These are phyloP conservation scores for Boechera retrofracta DNA, from an alignment of 345 rosid species.

Conservation along the genomic window DNA sequence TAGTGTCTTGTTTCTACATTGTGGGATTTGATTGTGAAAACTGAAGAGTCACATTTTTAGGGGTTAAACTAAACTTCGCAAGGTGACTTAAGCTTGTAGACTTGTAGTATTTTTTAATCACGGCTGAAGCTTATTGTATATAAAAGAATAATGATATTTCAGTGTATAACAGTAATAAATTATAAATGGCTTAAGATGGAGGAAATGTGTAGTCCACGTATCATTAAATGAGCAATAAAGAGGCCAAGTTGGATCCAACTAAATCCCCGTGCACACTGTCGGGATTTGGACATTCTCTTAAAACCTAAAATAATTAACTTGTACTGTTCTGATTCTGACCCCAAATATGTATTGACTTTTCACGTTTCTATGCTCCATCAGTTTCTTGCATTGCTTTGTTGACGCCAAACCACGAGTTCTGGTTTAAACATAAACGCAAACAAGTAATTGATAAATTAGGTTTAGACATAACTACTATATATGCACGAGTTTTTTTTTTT, in stretches of 20 bases:
- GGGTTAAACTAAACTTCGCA: constrained; percentile 19
- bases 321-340: constrained; percentile 32
- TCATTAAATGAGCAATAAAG: constrained; percentile 43
- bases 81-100: neutral
- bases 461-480: neutral
- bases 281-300: constrained; percentile 46
- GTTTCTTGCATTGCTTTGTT: constrained; percentile 11
- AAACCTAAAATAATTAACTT: constrained; percentile 9
- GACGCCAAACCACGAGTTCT: constrained; percentile 26
- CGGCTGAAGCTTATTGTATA: neutral
- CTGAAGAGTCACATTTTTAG: constrained; percentile 34
- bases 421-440: neutral
- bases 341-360: constrained; percentile 4
- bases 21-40: constrained; percentile 18
- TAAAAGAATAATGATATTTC: neutral
- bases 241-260: constrained; percentile 48
- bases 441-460: neutral
- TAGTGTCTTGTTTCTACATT: neutral
- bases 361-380: constrained; percentile 9
- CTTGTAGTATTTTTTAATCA: neutral
- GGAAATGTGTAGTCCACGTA: constrained; percentile 41
- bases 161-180: neutral
- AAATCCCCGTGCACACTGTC: constrained; percentile 49
- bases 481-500: neutral
- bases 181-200: neutral